Conservation (phyloP, 2,329 filamentous ascomycete genomes). For the Diaporthe destruens region DNA sequence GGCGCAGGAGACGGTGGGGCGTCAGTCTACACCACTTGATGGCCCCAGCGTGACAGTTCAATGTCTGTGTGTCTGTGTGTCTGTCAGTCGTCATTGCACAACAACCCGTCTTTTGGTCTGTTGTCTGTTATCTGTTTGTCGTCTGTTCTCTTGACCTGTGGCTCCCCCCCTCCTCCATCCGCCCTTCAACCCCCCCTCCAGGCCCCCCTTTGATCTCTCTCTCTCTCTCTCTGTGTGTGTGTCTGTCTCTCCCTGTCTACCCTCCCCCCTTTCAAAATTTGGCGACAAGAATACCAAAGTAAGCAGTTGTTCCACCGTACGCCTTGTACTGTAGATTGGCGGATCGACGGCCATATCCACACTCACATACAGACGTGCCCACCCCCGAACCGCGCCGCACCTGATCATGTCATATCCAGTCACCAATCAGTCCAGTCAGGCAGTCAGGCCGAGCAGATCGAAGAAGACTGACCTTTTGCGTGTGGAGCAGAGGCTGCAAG, state of each 20-base stretch:
- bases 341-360: conserved; percentile 12
- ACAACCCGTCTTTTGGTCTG: not conserved
- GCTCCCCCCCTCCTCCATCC: not conserved
- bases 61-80: conserved; percentile 18
- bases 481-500: conserved; percentile 24
- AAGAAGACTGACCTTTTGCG: conserved; percentile 1
- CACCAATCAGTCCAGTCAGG: conserved; percentile 10
- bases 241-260: not conserved
- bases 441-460: conserved; percentile 14
- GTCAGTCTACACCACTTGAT: conserved; percentile 10
- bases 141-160: not conserved
- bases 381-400: not conserved
- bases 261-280: not conserved
- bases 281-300: not conserved
- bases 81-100: not conserved
- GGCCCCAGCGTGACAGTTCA: conserved; percentile 15
- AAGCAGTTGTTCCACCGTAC: not conserved
- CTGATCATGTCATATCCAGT: conserved; percentile 18
- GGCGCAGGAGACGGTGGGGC: conserved; percentile 20
- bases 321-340: conserved; percentile 2
- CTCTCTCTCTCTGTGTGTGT: too few species aligned
- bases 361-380: not conserved
- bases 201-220: conserved; percentile 21
- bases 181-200: not conserved
- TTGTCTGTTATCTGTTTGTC: not conserved